Conservation (phyloP, 208 protist genomes). For the Acanthamoeba sp. region DNA sequence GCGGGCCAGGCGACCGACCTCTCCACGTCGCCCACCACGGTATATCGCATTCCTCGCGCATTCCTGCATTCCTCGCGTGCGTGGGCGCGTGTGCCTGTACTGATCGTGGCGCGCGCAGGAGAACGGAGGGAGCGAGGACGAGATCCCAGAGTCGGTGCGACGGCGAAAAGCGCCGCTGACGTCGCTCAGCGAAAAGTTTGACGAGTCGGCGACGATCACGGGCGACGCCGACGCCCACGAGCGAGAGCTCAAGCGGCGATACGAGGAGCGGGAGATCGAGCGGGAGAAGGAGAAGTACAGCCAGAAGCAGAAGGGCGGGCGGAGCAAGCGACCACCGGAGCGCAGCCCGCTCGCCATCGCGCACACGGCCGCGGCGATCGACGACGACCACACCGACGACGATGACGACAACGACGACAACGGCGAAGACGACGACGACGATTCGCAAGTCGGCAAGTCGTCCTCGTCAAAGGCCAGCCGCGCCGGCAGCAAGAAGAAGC, state of each 20-base stretch:
- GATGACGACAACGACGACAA: not conserved
- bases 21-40: not conserved
- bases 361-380: not conserved
- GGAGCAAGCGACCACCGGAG: not conserved
- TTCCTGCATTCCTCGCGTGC: not conserved
- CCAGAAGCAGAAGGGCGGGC: not conserved
- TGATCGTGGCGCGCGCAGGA: not conserved
- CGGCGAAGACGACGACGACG: not conserved
- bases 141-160: not conserved
- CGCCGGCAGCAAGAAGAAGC: not conserved
- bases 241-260: not conserved
- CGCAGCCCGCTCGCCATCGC: constrained; percentile 25
- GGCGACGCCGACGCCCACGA: not conserved
- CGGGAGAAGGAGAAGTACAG: constrained; percentile 5
- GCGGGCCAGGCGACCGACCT: not conserved
- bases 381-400: not conserved
- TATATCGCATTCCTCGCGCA: not conserved
- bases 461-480: not conserved
- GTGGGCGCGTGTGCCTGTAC: no score
- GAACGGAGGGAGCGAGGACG: not conserved
- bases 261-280: constrained; percentile 8
- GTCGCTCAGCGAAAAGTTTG: not conserved
- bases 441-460: not conserved
- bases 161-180: not conserved
- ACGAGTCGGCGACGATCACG: not conserved